Evolutionary conservation across 176 grass and related monocot genomes (phyloP).

Genomic region (Microstegium vimineum): DNA sequence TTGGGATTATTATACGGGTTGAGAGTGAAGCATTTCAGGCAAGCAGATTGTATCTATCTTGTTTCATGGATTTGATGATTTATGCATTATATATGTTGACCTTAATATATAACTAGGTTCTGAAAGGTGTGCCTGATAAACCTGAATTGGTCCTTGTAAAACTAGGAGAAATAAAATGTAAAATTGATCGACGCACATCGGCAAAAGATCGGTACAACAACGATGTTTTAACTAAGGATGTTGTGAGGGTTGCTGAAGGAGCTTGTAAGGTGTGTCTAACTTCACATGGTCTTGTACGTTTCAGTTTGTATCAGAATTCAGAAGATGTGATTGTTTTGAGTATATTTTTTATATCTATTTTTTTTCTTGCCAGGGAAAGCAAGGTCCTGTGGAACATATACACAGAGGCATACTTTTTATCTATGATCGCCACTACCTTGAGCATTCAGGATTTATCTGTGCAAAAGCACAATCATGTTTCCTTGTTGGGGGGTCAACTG

Average conservation of each 20-base stretch:
- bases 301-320: neutral
- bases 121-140: conserved; percentile 72
- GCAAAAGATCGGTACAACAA: conserved; percentile 67
- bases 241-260: conserved; percentile 76
- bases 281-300: neutral
- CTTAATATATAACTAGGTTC: conserved; percentile 49
- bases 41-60: conserved; percentile 26
- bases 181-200: conserved; percentile 47
- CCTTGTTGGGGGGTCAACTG: conserved; percentile 60
- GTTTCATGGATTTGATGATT: neutral
- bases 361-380: conserved; percentile 58
- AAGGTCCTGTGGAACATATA: conserved; percentile 87
- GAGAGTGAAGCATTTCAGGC: conserved; percentile 89
- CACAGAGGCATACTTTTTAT: conserved; percentile 77
- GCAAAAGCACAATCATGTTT: conserved; percentile 67
- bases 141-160: conserved; percentile 71
- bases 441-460: conserved; percentile 90
- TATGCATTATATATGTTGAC: conserved; percentile 23
- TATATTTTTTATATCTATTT: neutral
- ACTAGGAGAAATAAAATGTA: conserved; percentile 73
- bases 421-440: conserved; percentile 77
- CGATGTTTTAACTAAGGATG: conserved; percentile 65
- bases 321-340: neutral
- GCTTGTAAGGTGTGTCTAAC: conserved; percentile 48
- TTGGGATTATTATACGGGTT: conserved; percentile 78